Evolutionary conservation across 345 rosid species (phyloP), one percentile per base, ranked within the genome.

Genomic region (Arabidopsis arenosa): DNA sequence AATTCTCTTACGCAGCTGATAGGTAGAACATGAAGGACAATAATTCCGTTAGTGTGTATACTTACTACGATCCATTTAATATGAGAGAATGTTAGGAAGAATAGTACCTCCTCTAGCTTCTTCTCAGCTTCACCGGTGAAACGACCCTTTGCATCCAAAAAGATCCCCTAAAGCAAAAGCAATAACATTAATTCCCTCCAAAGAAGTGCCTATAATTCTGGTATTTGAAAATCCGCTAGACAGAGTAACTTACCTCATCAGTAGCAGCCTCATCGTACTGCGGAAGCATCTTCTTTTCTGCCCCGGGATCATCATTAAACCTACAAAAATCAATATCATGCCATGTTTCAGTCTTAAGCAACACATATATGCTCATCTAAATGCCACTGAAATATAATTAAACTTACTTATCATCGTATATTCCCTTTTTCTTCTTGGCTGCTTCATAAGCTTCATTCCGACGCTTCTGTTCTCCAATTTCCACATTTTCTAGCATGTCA

Each of bases 401-500:
- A 58, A 72, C 80, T 80, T 87, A 95, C 99, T 90, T 90, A 66
- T 95, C 97, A 77, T 85, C 89, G 67, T 88, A 95, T 62, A 73
- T 73, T 41, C 99, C 99, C 4, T 84, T 83, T 81, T 84, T 92
- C 76, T 90, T 92, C 86, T 90, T 95, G 39, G 97, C 91, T 79
- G 93, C 96, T 78, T 89, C 86, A 71, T 95, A 95, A 75, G 97
- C 93, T 33, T 90, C 97, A 40, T 86, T 81, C 7, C 99, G 92
- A 14, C 86, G 89, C 84, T 90, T 95, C 76, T 95, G 99, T 85
- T 92, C 97, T 60, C 99, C 99, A 78, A 95, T 89, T 85, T 95
- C 99, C 80, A 86, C 88, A 80, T 95, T 95, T 87, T 95, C 99
- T 58, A 95, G 96, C 99, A 92, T 87, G 84, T 95, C 99, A 58